Base-by-base conservation (phyloP, 2,329 filamentous ascomycete genomes). In the Cladosporium oxysporum region DNA sequence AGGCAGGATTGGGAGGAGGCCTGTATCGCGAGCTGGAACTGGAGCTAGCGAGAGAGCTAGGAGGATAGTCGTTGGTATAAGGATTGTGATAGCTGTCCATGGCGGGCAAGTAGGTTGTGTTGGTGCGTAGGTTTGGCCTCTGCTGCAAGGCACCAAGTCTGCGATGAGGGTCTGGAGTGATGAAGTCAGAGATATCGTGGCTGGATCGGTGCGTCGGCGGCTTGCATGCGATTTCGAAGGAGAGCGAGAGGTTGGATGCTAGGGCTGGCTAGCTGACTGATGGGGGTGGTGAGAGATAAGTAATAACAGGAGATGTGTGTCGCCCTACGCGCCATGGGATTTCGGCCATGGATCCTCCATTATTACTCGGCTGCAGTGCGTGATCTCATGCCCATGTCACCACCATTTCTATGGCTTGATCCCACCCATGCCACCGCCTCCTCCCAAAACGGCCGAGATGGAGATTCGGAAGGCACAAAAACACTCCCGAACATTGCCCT, bases 161-260 rank as follows among this genome's bases (percentile, higher is more conserved):
- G 21, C 31, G 55, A 58, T 58, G 11, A 1, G 21, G 33, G 33
- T 21, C 18, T 14, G 33, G 12, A 58, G 55, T 58, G 31, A 58
- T 58, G 55, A 58, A 58, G 55, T 58, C 55, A 58, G 31, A 23
- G 55, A 58, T 58, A 58, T 58, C 55, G 55, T 58, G 55, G 55
- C 55, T 58, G 55, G 33, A 58, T 58, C 55, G 55, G 55, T 55
- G 33, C 55, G 55, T 23, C 55, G 10, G 55, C 29, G 33, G 55
- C 55, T 18, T 58, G 55, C 55, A 58, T 58, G 55, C 21, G 23
- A 8, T 44, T n/a, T 16, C 28, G 53, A 28, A 14, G 8, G 31
- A 23, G 53, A 21, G 29, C 35, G 53, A 21, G 31, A 58, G 55
- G 33, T 33, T 23, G 52, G 31, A 12, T 55, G 18, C 18, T 31